Percentiles rank a stretch among this genome's conserved stretches.
phyloP scores from a whole-genome alignment of 2,329 filamentous ascomycete genomes.

The Colletotrichum orbiculare region DNA sequence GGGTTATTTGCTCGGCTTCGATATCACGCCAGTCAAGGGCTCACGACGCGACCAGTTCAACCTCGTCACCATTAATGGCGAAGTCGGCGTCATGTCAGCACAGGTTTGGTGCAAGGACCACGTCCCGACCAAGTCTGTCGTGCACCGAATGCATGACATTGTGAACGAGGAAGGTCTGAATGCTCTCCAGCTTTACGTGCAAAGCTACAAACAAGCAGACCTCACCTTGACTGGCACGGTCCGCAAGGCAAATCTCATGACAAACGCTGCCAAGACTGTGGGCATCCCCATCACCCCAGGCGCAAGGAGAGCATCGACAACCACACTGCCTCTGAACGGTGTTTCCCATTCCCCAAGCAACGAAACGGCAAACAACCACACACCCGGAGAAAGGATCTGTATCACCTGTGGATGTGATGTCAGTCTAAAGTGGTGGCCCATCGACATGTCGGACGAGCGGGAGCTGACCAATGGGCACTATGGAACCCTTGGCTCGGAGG shows the following conservation, averaged over 20 bases:
- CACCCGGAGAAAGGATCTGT: slow-evolving; percentile 66
- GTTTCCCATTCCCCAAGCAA: slow-evolving; percentile 23
- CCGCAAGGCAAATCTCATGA: slow-evolving; percentile 86
- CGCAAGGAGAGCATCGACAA: slow-evolving; percentile 68
- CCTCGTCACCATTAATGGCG: slow-evolving; percentile 82
- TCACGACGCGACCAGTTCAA: slow-evolving; percentile 84
- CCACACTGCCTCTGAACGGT: slow-evolving; percentile 48
- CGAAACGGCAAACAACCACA: slow-evolving; percentile 35
- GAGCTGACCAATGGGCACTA: slow-evolving; percentile 63
- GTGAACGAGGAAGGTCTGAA: slow-evolving; percentile 78
- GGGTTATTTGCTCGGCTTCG: slow-evolving; percentile 87
- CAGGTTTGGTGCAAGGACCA: slow-evolving; percentile 94
- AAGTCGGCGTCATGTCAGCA: slow-evolving; percentile 86
- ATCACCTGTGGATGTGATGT: slow-evolving; percentile 75
- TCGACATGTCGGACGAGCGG: slow-evolving; percentile 63
- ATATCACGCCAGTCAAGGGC: slow-evolving; percentile 89
- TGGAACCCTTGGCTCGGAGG: slow-evolving; percentile 64
- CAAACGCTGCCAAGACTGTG: slow-evolving; percentile 68
- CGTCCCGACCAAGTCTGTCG: slow-evolving; percentile 73
- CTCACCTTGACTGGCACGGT: slow-evolving; percentile 90
- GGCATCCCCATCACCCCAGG: slow-evolving; percentile 46
- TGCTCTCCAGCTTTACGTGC: slow-evolving; percentile 86
- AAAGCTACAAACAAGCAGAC: slow-evolving; percentile 95
- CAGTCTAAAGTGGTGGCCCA: slow-evolving; percentile 79
- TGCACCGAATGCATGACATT: slow-evolving; percentile 83